Base-by-base conservation (phyloP, 208 protist species). In the Acanthamoeba culbertsoni region DNA sequence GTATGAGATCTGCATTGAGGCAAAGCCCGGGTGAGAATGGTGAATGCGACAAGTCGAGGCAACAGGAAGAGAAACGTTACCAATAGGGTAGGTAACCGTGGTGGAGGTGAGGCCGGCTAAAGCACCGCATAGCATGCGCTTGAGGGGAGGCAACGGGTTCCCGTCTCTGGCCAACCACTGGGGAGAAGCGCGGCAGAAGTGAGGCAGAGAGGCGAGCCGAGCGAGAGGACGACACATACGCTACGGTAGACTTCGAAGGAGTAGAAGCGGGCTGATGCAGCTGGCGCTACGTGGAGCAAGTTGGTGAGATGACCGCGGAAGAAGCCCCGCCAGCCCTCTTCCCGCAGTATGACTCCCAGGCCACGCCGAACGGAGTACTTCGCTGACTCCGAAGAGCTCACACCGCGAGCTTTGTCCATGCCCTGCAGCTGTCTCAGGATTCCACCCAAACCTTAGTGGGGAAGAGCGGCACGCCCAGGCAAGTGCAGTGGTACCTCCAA, bases 401-500 rank as follows among this genome's bases (percentile, higher is more conserved):
- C 14, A n/a, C 55, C 31, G 4, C 68, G 68, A 2, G 68, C 68
- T 28, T 48, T 79, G 40, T 79, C 68, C 68, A 51, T 79, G 0
- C 68, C 68, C 33, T 79, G 68, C 68, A 79, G 23, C 68, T 79
- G 68, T 33, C 10, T 33, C 3, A 4, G 6, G 4, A 7, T 0
- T 5, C 5, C 59, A 35, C 28, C 1, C 20, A 35, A 3, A 40
- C 14, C 35, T 14, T 43, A 6, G 42, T 42, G 20, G 7, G n/a
- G 28, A 53, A 55, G n/a, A 6, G 40, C 6, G 23, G 40, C 8
- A 37, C 8, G 12, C 0, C 28, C 23, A 1, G 37, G 28, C 18
- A 55, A 35, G 33, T 57, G 14, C 18, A 86, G 26, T 2, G 2
- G 96, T 37, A 99, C 98, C 92, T 99, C 98, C 59, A 98, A 98